Conservation (phyloP, 306 rosid genomes). For the Macrotyloma uniflorum region DNA sequence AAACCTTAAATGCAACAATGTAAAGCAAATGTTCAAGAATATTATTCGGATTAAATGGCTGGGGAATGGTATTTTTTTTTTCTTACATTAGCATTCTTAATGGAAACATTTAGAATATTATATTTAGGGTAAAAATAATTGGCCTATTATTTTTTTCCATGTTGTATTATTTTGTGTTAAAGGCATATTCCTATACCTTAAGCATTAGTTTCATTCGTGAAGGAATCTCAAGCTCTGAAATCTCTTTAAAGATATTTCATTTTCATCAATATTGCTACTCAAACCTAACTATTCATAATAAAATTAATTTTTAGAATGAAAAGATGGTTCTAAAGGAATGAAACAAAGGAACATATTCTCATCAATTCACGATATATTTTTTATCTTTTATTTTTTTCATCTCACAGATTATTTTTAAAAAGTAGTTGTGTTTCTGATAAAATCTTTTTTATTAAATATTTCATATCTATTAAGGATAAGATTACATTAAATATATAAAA, state of each 20-base stretch:
- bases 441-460: too few relatives aligned
- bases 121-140: background rate
- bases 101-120: background rate
- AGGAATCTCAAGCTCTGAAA: background rate
- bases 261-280: background rate
- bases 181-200: background rate
- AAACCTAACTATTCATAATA: background rate
- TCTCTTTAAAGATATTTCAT: background rate
- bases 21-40: background rate
- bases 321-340: background rate
- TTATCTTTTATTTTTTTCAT: background rate
- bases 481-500: too few relatives aligned
- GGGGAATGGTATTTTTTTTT: background rate
- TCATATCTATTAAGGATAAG: too few relatives aligned
- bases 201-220: background rate
- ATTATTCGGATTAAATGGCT: background rate
- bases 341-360: background rate
- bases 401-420: background rate
- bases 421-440: too few relatives aligned
- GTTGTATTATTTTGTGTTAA: background rate
- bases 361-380: background rate
- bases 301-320: background rate
- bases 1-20: background rate
- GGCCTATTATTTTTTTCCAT: background rate
- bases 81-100: background rate